Evolutionary conservation across 202 grass and related monocot genomes (phyloP).

Genomic region (Carex sylvatica): DNA sequence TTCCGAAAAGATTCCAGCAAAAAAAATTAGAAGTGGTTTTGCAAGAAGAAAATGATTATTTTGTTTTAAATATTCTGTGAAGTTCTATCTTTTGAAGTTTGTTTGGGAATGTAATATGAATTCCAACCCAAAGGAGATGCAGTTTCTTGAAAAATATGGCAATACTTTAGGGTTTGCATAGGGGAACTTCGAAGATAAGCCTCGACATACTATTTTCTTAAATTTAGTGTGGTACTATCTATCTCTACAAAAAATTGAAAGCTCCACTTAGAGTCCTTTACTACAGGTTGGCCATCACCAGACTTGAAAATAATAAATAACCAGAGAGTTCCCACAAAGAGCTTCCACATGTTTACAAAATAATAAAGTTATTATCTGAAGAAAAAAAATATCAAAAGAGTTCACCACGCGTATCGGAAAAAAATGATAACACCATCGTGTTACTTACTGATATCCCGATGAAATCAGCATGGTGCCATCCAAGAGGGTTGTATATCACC

Average conservation of each 20-base stretch:
- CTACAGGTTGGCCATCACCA: constrained; percentile 51
- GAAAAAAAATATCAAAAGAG: background rate
- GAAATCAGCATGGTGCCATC: constrained; percentile 73
- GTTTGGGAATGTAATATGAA: constrained; percentile 66
- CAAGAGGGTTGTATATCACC: constrained; percentile 88
- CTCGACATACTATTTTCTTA: no score
- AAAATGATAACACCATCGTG: background rate
- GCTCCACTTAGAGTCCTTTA: constrained; percentile 56
- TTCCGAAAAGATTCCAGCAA: background rate
- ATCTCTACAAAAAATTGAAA: constrained; percentile 7
- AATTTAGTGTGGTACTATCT: no score
- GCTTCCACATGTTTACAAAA: background rate
- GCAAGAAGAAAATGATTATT: background rate
- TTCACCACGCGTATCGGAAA: background rate
- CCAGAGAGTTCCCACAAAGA: background rate
- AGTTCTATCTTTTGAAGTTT: constrained; percentile 42
- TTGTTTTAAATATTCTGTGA: constrained; percentile 12
- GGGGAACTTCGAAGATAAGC: constrained; percentile 70
- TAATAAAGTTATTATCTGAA: background rate
- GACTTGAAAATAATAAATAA: constrained; percentile 51
- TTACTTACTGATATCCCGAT: constrained; percentile 70
- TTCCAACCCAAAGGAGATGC: constrained; percentile 82
- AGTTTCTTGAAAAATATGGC: constrained; percentile 70
- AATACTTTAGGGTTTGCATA: constrained; percentile 57
- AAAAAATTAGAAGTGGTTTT: background rate